These are phyloP conservation scores for Fusarium drepaniforme DNA, from an alignment of 2,329 filamentous ascomycete genomes.

Conservation along the genomic window DNA sequence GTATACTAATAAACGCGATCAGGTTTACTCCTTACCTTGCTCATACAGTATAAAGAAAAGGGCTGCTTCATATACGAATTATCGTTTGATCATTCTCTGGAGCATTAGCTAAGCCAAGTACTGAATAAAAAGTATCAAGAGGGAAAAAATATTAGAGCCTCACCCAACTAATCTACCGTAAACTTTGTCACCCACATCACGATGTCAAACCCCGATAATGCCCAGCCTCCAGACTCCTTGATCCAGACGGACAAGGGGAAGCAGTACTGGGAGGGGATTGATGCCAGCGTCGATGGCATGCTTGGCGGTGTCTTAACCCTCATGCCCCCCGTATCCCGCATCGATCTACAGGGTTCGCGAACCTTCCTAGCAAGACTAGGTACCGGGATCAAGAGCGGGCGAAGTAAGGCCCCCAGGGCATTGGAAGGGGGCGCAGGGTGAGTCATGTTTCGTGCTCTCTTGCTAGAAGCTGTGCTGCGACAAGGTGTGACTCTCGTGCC, in stretches of 20 bases:
- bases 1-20: no score
- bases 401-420: background rate
- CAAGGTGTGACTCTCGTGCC: background rate
- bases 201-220: background rate
- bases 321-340: background rate
- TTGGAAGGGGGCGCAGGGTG: background rate
- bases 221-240: background rate
- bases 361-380: background rate
- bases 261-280: background rate
- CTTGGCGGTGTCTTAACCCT: background rate
- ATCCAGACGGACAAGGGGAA: background rate
- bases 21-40: no score
- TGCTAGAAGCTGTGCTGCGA: background rate
- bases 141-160: background rate
- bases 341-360: background rate
- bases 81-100: background rate
- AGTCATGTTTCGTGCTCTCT: background rate
- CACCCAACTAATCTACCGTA: background rate
- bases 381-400: background rate
- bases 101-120: background rate
- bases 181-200: background rate
- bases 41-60: background rate
- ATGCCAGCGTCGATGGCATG: background rate
- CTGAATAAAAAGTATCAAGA: background rate
- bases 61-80: background rate